Evolutionary conservation across 2,329 filamentous ascomycete genomes (phyloP), one percentile per base, ranked within the genome.

Genomic region (Cercospora brassicicola): DNA sequence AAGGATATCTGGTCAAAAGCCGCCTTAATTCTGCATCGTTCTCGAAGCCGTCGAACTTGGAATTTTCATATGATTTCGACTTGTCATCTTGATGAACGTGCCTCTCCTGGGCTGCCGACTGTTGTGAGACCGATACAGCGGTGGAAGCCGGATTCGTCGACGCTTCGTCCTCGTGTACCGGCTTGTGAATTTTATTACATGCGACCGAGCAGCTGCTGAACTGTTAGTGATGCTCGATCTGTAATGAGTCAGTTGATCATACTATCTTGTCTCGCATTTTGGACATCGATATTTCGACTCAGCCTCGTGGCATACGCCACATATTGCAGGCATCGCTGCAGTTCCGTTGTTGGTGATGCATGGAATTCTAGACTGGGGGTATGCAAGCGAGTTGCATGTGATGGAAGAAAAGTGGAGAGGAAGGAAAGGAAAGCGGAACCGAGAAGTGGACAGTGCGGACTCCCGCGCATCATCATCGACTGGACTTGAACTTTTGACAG

Each of bases 231-330:
- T 31, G 18, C 20, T 20, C 10, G 6, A 30, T 15, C 62, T 26
- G 55, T 56, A 15, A 26, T 28, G 39, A 13, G 36, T 10, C 55
- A 28, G 23, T 36, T 39, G 30, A 11, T 71, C 78, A 23, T 74
- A 83, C 82, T 84, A 84, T 75, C 79, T 81, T 33, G 82, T 69
- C 67, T 79, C 75, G 72, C 83, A 84, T 20, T 79, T 78, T n/a
- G 82, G 81, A 71, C 83, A 84, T 76, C 82, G 84, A 79, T 84
- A 84, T 73, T 84, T 84, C 59, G 81, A 81, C n/a, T 79, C 78
- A 57, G 77, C 73, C 23, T 75, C 74, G 48, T 79, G 73, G 75
- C 83, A 84, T n/a, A 84, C 77, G 53, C 79, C 79, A 67, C 83
- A 84, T 11, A 76, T 69, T 7, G 76, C 74, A 15, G 75, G 66